A percentile compares a stretch with the other conserved stretches of the same genome.
These are phyloP conservation scores for Syncephalastrum racemosum DNA, from an alignment of 371 early-diverging fungal genomes.

Conservation along the genomic window DNA sequence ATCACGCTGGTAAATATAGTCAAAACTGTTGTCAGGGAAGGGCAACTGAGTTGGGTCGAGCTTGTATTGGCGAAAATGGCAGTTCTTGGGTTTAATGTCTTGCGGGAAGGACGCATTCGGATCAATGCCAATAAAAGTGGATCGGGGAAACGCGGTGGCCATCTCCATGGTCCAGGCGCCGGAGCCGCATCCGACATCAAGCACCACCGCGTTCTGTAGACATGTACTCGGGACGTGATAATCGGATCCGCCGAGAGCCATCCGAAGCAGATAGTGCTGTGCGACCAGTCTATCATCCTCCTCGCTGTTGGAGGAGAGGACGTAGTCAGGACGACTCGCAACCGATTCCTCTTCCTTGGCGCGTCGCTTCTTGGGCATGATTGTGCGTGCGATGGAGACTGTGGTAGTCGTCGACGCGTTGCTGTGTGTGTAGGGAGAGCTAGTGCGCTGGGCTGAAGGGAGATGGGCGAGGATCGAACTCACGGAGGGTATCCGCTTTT, in stretches of 20 bases:
- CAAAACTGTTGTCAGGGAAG: constrained; percentile 35
- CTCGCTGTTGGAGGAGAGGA: constrained; percentile 1
- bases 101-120: constrained; percentile 23
- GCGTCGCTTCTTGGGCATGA: constrained; percentile 6
- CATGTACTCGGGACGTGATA: constrained; percentile 8
- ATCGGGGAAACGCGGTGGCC: constrained; percentile 35
- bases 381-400: too few relatives aligned
- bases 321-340: constrained; percentile 6
- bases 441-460: too few relatives aligned
- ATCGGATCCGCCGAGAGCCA: constrained; percentile 27
- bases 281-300: constrained; percentile 40
- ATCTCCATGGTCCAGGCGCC: constrained; percentile 51
- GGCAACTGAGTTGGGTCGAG: constrained; percentile 22
- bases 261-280: constrained; percentile 39
- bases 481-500: too few relatives aligned
- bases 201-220: constrained; percentile 12
- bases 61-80: constrained; percentile 25
- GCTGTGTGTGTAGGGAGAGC: too few relatives aligned
- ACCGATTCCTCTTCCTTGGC: constrained; percentile 7
- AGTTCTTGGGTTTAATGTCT: constrained; percentile 42
- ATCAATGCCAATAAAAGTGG: constrained; percentile 42
- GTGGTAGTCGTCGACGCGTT: too few relatives aligned
- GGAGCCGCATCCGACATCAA: constrained; percentile 40
- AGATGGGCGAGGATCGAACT: too few relatives aligned
- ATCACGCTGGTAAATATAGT: constrained; percentile 43